phyloP scores from a whole-genome alignment of 345 rosid genomes.

The Toxicodendron radicans region DNA sequence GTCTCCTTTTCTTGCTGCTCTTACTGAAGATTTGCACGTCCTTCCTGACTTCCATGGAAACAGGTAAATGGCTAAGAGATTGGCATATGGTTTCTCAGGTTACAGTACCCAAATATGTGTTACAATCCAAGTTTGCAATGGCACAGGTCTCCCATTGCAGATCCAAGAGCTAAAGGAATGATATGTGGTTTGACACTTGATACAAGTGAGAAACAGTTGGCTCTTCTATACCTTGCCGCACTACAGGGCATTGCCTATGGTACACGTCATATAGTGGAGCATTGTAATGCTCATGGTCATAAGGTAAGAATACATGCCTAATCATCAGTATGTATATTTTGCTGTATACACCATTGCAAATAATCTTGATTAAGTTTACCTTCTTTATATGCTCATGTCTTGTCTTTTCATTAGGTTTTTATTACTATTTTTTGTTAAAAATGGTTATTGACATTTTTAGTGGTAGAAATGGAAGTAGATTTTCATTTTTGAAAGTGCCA shows the following conservation, averaged over 20 bases:
- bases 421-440: neutral
- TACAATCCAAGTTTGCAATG: conserved; percentile 19
- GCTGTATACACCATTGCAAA: neutral
- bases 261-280: conserved; percentile 90
- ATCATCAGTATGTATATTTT: neutral
- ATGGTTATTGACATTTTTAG: neutral
- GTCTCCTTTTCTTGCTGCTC: conserved; percentile 79
- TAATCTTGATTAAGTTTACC: neutral
- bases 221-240: conserved; percentile 81
- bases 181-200: conserved; percentile 84
- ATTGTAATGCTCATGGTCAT: conserved; percentile 91
- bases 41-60: conserved; percentile 96
- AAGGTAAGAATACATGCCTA: conserved; percentile 42
- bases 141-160: conserved; percentile 88
- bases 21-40: conserved; percentile 73
- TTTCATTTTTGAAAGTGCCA: neutral
- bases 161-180: conserved; percentile 84
- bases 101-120: conserved; percentile 5
- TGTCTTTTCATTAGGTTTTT: neutral
- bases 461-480: neutral
- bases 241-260: conserved; percentile 89
- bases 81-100: conserved; percentile 1
- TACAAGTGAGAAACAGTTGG: conserved; percentile 78
- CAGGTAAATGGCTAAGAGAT: conserved; percentile 44
- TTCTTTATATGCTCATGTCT: neutral